These are phyloP conservation scores for Karstenula rhodostoma DNA, from an alignment of 2,329 filamentous ascomycete species.

Conservation along the genomic window DNA sequence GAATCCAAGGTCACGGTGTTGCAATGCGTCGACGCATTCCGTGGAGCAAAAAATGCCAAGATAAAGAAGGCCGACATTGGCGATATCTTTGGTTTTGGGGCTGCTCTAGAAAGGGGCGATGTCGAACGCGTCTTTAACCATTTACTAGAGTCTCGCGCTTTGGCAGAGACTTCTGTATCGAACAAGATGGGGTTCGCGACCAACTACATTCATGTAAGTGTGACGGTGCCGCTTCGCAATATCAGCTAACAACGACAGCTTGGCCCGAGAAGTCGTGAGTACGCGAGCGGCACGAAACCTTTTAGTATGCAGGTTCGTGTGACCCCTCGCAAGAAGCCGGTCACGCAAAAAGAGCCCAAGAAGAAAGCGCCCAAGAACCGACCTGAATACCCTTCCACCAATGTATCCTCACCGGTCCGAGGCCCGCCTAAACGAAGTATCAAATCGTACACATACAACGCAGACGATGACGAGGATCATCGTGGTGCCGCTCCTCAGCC, in stretches of 20 bases:
- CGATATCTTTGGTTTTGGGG: constrained; percentile 71
- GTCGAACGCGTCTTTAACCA: constrained; percentile 84
- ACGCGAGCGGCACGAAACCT: constrained; percentile 41
- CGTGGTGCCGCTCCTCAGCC: constrained; percentile 35
- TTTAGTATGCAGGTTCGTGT: constrained; percentile 64
- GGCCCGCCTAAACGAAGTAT: constrained; percentile 52
- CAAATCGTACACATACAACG: constrained; percentile 35
- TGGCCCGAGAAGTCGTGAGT: constrained; percentile 57
- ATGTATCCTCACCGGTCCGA: constrained; percentile 71
- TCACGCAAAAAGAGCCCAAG: constrained; percentile 28
- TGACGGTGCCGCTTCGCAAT: not conserved
- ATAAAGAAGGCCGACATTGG: constrained; percentile 62
- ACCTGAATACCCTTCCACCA: constrained; percentile 68
- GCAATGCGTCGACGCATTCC: constrained; percentile 84
- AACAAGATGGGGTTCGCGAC: constrained; percentile 73
- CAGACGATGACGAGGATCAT: constrained; percentile 34
- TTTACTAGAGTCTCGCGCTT: constrained; percentile 75
- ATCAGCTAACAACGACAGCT: constrained; percentile 35
- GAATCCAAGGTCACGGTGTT: constrained; percentile 67
- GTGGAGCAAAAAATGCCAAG: constrained; percentile 71
- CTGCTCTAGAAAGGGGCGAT: constrained; percentile 74
- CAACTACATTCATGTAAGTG: constrained; percentile 73
- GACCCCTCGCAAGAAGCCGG: constrained; percentile 51
- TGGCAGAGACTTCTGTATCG: constrained; percentile 74
- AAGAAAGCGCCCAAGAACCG: constrained; percentile 35